Evolutionary conservation across 192 early-diverging fungal species (phyloP), one percentile per base, ranked within the genome.

Genomic region (Coemansia sp.): DNA sequence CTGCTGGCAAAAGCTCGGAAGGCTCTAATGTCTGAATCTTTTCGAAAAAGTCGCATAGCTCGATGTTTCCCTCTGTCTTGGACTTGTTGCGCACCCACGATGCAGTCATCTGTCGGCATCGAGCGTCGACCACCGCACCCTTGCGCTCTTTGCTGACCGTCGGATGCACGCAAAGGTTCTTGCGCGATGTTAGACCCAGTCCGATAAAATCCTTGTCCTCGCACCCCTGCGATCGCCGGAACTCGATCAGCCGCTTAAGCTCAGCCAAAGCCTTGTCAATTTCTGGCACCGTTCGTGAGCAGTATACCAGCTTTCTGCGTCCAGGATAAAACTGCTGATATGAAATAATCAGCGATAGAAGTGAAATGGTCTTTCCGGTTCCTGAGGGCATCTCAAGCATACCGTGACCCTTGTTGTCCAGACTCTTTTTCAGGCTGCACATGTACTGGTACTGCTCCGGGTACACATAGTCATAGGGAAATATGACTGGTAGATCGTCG

Each of bases 361-460:
- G 84, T 9, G 96, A 90, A 9, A 99, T 85, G 2, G 98, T 99
- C 68, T 99, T 99, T 39, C 98, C 98, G 6, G 98, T 99, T 42
- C 98, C 98, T 17, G 95, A 98, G 30, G 98, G 98, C 93, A 98
- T 98, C 80, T 99, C 98, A 6, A 99, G 82, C 60, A 99, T 85
- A 43, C 89, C 94, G 65, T 98, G 94, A 44, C 98, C 98, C 83
- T 90, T 84, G 33, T 86, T 87, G 79, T 99, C 97, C 45, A 99
- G 80, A 14, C 92, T 87, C 50, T 86, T 80, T 69, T 99, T 99
- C 33, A 99, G 81, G 59, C 92, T 93, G 48, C 86, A 83, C 98
- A 99, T 99, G 80, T 99, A 98, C 15, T 88, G 84, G 86, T 93
- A 98, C 62, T 99, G 98, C 61, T 99, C 98, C 3, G 98, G 98